Conservation (phyloP, 192 early-diverging fungal genomes). For the Linnemannia zychae region DNA sequence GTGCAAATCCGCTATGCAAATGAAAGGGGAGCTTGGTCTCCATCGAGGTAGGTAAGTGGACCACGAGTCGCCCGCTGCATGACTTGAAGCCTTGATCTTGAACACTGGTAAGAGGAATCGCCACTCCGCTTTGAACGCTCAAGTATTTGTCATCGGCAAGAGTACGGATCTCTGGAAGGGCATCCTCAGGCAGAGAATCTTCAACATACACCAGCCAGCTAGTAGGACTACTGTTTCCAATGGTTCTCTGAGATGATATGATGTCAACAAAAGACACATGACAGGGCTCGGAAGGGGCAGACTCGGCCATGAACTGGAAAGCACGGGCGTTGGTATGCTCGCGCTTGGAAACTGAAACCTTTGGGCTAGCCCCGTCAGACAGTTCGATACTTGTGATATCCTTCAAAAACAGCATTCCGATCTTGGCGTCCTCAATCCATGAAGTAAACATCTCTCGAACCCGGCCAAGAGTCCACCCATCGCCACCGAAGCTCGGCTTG, state of each 20-base stretch:
- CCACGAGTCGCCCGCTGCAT: background rate
- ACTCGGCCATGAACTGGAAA: background rate
- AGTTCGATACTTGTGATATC: constrained; percentile 2
- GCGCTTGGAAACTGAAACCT: background rate
- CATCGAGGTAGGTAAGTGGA: background rate
- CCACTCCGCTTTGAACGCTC: background rate
- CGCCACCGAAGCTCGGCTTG: background rate
- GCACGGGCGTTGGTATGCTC: background rate
- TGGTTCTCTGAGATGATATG: background rate
- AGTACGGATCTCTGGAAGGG: background rate
- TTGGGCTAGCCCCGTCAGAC: background rate
- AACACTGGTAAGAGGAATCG: background rate
- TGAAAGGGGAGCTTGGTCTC: constrained; percentile 4
- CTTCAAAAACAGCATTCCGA: constrained; percentile 11
- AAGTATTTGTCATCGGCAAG: background rate
- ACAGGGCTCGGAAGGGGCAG: background rate
- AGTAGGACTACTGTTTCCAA: background rate
- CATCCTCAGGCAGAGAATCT: background rate
- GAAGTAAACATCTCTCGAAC: background rate
- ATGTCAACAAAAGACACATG: background rate
- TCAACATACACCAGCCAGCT: constrained; percentile 7
- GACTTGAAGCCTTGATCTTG: background rate
- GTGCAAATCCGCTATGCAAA: background rate
- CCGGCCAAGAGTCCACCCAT: background rate
- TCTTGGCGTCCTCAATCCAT: background rate